These are phyloP conservation scores for Firmiana major DNA, from an alignment of 345 rosid species.

Conservation along the genomic window DNA sequence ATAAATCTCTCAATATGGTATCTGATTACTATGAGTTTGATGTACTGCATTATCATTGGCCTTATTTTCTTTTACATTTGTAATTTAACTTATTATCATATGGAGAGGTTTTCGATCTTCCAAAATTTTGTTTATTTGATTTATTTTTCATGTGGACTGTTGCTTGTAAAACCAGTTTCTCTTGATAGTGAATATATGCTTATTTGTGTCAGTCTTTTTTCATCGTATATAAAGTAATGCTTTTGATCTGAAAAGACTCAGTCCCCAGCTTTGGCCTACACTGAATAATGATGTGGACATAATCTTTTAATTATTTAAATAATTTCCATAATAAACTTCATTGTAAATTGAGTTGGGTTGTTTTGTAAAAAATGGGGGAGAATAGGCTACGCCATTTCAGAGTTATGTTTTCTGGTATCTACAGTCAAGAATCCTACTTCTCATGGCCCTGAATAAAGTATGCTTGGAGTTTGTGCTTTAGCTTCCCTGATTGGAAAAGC, in stretches of 20 bases:
- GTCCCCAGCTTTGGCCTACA: neutral
- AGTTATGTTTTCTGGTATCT: neutral
- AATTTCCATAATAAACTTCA: neutral
- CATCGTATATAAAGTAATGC: neutral
- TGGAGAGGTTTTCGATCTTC: neutral
- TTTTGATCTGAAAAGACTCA: neutral
- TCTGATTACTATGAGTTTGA: neutral
- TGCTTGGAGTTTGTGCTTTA: neutral
- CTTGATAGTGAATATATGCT: neutral
- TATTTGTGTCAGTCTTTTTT: neutral
- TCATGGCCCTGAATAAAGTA: neutral
- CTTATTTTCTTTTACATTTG: neutral
- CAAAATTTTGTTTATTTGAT: neutral
- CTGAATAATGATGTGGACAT: neutral
- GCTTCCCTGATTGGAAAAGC: neutral
- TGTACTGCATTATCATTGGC: neutral
- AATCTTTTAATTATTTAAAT: neutral
- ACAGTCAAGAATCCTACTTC: neutral
- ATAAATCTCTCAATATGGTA: neutral
- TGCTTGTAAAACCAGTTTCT: neutral
- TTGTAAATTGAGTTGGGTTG: neutral
- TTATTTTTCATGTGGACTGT: neutral
- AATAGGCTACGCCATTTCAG: neutral
- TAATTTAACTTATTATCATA: neutral
- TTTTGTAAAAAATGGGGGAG: neutral